A percentile compares a stretch with the other conserved stretches of the same genome.
These are phyloP conservation scores for Rauvolfia tetraphylla DNA, from an alignment of 257 asterid genomes.

Conservation along the genomic window DNA sequence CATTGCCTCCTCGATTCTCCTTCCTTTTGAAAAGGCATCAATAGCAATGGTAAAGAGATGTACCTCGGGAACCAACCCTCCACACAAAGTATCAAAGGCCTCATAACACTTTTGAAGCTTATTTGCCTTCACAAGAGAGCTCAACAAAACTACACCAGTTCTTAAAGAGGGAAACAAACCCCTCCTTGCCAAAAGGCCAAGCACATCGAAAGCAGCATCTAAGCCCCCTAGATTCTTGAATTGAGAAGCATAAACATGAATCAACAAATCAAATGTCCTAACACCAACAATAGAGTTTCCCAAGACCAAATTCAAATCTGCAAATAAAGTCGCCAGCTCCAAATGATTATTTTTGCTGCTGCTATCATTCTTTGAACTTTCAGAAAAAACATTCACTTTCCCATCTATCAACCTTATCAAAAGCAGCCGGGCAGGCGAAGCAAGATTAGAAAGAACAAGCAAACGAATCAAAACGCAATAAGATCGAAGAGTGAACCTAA, in stretches of 20 bases:
- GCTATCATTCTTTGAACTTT: slow-evolving; percentile 11
- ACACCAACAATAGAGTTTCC: slow-evolving; percentile 25
- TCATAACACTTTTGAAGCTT: slow-evolving; percentile 53
- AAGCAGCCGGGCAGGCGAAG: slow-evolving; percentile 65
- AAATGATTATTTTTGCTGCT: slow-evolving; percentile 27
- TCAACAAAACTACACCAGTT: slow-evolving; percentile 70
- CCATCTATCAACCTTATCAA: slow-evolving; percentile 67
- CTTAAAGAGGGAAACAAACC: slow-evolving; percentile 68
- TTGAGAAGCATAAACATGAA: slow-evolving; percentile 60
- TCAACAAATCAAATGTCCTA: slow-evolving; percentile 61
- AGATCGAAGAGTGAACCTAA: slow-evolving; percentile 58
- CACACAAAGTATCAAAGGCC: slow-evolving; percentile 49
- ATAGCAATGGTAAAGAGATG: slow-evolving; percentile 66
- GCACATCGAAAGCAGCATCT: slow-evolving; percentile 51
- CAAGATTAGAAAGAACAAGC: slow-evolving; percentile 51
- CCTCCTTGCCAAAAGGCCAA: slow-evolving; percentile 42
- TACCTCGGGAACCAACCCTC: slow-evolving; percentile 54
- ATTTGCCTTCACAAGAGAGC: slow-evolving; percentile 62
- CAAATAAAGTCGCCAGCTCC: slow-evolving; percentile 49
- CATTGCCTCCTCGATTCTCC: slow-evolving; percentile 53
- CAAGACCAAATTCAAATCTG: slow-evolving; percentile 33
- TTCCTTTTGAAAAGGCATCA: slow-evolving; percentile 64
- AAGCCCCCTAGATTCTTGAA: slow-evolving; percentile 49
- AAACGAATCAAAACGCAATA: slow-evolving; percentile 58
- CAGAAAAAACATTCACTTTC: slow-evolving; percentile 42